phyloP scores from a whole-genome alignment of 129 eudicot species.

The Chrysanthemum lavandulifolium region DNA sequence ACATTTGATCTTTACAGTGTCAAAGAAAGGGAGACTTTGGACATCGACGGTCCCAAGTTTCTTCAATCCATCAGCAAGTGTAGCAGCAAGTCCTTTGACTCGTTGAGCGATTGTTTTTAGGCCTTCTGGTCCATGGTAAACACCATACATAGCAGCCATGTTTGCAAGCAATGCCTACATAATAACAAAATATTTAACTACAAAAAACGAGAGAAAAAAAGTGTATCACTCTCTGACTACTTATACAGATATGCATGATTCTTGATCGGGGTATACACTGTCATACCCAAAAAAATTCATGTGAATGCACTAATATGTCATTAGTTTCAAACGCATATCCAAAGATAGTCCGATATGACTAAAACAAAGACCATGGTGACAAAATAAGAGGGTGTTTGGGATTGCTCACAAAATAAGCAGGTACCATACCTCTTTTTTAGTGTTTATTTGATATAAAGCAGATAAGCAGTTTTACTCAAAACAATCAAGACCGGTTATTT shows the following conservation, averaged over 20 bases:
- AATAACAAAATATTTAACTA: slow-evolving; percentile 17
- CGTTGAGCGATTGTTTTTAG: slow-evolving; percentile 82
- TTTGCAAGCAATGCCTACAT: slow-evolving; percentile 91
- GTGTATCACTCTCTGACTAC: not conserved
- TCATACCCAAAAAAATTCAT: too few relatives aligned
- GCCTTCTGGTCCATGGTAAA: slow-evolving; percentile 97
- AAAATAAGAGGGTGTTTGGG: too few relatives aligned
- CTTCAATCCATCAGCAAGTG: slow-evolving; percentile 85
- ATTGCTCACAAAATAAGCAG: too few relatives aligned
- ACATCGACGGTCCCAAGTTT: slow-evolving; percentile 88
- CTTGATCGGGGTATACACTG: too few relatives aligned
- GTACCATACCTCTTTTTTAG: too few relatives aligned
- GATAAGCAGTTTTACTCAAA: too few relatives aligned
- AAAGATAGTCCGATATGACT: too few relatives aligned
- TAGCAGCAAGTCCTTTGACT: slow-evolving; percentile 87
- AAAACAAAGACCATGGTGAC: too few relatives aligned
- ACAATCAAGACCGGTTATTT: too few relatives aligned
- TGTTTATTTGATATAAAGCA: too few relatives aligned
- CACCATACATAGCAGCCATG: slow-evolving; percentile 97
- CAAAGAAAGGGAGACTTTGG: slow-evolving; percentile 75
- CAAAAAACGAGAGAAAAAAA: slow-evolving; percentile 11
- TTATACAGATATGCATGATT: not conserved
- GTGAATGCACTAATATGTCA: too few relatives aligned
- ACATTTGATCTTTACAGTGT: slow-evolving; percentile 80
- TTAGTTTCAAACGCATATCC: too few relatives aligned